A percentile compares a stretch with the other conserved stretches of the same genome.
These are phyloP conservation scores for Suillus americanus DNA, from an alignment of 768 basidiomycete genomes.

Conservation along the genomic window DNA sequence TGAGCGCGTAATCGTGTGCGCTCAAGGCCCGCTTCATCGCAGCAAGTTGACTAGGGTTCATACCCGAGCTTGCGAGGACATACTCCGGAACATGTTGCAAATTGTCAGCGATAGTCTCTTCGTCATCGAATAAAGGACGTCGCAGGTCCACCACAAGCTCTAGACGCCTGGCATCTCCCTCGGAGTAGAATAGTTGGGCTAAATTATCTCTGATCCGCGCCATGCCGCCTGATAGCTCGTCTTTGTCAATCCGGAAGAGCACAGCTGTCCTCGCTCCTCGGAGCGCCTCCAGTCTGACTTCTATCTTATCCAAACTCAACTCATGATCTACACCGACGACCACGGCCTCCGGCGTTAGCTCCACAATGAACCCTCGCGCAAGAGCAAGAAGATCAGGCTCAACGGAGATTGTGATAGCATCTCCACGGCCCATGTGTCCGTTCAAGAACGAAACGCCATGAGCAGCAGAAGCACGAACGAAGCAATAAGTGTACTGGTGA, in stretches of 20 bases:
- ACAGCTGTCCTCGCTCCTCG: conserved; percentile 14
- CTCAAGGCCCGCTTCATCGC: conserved; percentile 75
- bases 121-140: conserved; percentile 59
- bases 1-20: conserved; percentile 87
- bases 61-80: conserved; percentile 31
- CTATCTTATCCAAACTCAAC: conserved; percentile 52
- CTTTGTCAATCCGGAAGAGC: conserved; percentile 88
- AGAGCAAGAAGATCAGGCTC: conserved; percentile 86
- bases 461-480: conserved; percentile 40
- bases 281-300: conserved; percentile 34
- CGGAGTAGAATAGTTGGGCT: conserved; percentile 81
- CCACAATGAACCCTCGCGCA: conserved; percentile 78
- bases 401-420: conserved; percentile 84
- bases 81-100: conserved; percentile 29
- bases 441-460: conserved; percentile 52
- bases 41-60: conserved; percentile 71
- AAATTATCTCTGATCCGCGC: conserved; percentile 88
- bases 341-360: conserved; percentile 62
- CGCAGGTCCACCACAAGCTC: conserved; percentile 81
- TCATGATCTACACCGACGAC: conserved; percentile 83
- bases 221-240: conserved; percentile 88
- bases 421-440: conserved; percentile 76
- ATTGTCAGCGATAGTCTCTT: conserved; percentile 14
- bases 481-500: conserved; percentile 78
- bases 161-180: conserved; percentile 67